Base-by-base conservation (phyloP, 129 eudicot genomes). In the Glebionis coronaria region DNA sequence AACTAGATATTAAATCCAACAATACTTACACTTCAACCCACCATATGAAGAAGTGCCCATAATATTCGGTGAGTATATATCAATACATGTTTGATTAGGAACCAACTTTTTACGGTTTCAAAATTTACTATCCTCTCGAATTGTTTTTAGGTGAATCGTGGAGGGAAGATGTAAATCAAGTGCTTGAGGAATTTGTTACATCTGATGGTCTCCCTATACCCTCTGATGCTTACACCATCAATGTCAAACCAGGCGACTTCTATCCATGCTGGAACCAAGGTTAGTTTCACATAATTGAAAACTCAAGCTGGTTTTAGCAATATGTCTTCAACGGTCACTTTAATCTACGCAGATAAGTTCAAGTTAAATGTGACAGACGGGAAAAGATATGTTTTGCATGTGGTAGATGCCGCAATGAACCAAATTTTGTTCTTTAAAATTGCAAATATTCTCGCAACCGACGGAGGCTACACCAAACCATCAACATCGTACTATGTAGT, bases 181-280 rank as follows among this genome's bases (percentile, higher is more conserved):
- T 86, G 4, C 54, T 81, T 8, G 1, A 60, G 3, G 82, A 82
- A 2, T 73, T 81, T 59, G 23, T 76, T 20, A 77, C 64, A 27
- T 69, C 79, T 1, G 96, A 93, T 71, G 90, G 85, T 42, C 74
- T 25, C 3, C 86, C 90, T 13, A 83, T 71, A 42, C 58, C 44
- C 28, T 89, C 96, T 15, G 85, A 85, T 69, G 96, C 96, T 53
- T 83, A 54, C 20, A 81, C 84, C 8, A 85, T 88, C 44, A 88
- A 88, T 58, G 92, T 92, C 56, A 85, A 85, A 57, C 96, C 92
- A 3, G 96, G 96, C 28, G 90, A 81, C 50, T 50, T 81, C 3
- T 89, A 85, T 61, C 78, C 80, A 1, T 89, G 93, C 70, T 85
- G 93, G 10, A 45, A 45, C 28, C 56, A 61, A 52, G 85, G 93